phyloP scores from a whole-genome alignment of 306 rosid species.

The Trifolium pratense region DNA sequence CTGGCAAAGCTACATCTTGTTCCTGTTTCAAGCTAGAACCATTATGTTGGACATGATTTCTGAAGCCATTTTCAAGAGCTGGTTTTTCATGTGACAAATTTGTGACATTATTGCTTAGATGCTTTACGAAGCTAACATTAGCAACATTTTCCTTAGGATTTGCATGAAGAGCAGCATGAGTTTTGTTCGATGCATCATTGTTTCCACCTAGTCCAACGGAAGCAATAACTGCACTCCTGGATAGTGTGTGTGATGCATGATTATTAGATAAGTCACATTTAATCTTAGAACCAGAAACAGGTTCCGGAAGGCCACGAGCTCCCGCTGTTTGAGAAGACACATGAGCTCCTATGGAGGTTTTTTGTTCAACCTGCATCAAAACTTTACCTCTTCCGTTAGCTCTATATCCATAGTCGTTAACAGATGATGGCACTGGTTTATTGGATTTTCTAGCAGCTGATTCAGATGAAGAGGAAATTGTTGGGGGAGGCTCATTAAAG shows the following conservation, averaged over 20 bases:
- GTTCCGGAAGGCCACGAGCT: slow-evolving; percentile 48
- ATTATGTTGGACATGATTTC: slow-evolving; percentile 50
- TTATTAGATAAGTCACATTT: slow-evolving; percentile 50
- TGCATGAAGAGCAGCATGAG: slow-evolving; percentile 43
- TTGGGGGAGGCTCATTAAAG: slow-evolving; percentile 49
- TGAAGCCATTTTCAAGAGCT: slow-evolving; percentile 44
- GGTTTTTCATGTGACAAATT: slow-evolving; percentile 52
- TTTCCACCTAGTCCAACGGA: slow-evolving; percentile 47
- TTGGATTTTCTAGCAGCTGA: slow-evolving; percentile 42
- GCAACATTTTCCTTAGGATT: slow-evolving; percentile 49
- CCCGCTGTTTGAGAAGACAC: slow-evolving; percentile 54
- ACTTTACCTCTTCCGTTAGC: slow-evolving; percentile 46
- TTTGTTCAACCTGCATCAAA: slow-evolving; percentile 55
- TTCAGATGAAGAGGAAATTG: slow-evolving; percentile 41
- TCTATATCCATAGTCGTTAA: slow-evolving; percentile 52
- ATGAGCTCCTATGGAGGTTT: slow-evolving; percentile 49
- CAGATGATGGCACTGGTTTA: slow-evolving; percentile 50
- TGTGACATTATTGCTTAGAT: slow-evolving; percentile 43
- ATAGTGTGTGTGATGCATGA: slow-evolving; percentile 44
- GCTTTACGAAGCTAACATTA: slow-evolving; percentile 44
- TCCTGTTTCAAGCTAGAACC: slow-evolving; percentile 54
- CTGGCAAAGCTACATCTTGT: slow-evolving; percentile 44
- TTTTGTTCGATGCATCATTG: slow-evolving; percentile 45
- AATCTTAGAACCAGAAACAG: slow-evolving; percentile 48
- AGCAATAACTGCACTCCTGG: slow-evolving; percentile 49